Base-by-base conservation (phyloP, 139 green algal species). In the Coelastrella sp. region DNA sequence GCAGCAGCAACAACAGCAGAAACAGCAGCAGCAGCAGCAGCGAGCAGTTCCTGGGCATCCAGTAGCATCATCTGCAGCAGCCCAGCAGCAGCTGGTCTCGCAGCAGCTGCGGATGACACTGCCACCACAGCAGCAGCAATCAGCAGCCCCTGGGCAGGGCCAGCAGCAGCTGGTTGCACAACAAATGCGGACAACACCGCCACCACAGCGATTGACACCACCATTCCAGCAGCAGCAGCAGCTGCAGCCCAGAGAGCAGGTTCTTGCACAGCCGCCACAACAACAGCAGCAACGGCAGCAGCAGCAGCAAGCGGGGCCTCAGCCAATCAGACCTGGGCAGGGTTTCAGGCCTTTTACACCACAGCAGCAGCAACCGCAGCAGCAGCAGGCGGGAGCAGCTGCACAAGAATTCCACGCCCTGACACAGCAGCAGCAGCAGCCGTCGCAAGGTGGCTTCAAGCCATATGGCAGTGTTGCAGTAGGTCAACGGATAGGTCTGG, bases 361-460 rank as follows among this genome's bases (percentile, higher is more conserved):
- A 4, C 68, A 80, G 58, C 85, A 75, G 68, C 85, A 87, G 83
- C 89, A 83, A 54, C 64, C 77, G 88, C 79, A 88, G 57, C 68
- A 83, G 73, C 65, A 89, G 89, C 81, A 87, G 32, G 83, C 73
- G 23, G 85, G 73, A 88, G 83, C 90, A 87, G 84, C 90, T 83
- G 66, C 65, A 80, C 6, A 78, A 66, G 86, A 64, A 59, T 14
- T 47, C 32, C 32, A 47, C 32, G 32, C 87, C 7, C 64, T 4
- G 68, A 58, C 22, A 8, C 60, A 8, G 75, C 68, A 61, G 13
- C 87, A 78, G 14, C 78, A 85, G 79, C 71, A 87, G 88, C 75
- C 73, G 75, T 87, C 76, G 87, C 91, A 93, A 78, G 75, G 80
- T 20, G 78, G 68, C 7, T 22, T 79, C 7, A 13, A 65, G n/a